These are phyloP conservation scores for Neurospora sp. DNA, from an alignment of 495 filamentous ascomycete genomes.

Conservation along the genomic window DNA sequence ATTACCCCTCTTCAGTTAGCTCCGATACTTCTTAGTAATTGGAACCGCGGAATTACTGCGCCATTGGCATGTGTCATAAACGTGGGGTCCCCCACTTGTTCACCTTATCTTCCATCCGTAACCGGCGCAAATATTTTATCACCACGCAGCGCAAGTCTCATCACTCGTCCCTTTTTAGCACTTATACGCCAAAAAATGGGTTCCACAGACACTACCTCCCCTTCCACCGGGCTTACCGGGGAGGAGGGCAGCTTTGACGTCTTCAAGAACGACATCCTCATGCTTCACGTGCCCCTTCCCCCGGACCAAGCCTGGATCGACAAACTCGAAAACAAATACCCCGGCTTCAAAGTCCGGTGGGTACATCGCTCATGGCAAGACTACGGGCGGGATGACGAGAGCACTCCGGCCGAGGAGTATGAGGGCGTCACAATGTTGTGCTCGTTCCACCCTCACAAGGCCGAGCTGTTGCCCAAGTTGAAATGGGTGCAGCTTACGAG, in stretches of 20 bases:
- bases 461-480: constrained; percentile 16
- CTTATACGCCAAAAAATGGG: background rate
- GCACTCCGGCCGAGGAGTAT: constrained; percentile 5
- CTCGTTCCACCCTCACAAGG: constrained; percentile 9
- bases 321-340: constrained; percentile 12
- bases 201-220: background rate
- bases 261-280: constrained; percentile 12
- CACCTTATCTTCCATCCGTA: background rate
- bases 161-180: background rate
- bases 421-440: constrained; percentile 22
- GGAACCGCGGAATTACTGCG: background rate
- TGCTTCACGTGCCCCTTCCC: constrained; percentile 6
- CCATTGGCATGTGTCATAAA: background rate
- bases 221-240: background rate
- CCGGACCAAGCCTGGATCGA: constrained; percentile 16
- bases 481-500: constrained; percentile 24
- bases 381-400: background rate
- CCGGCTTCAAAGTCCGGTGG: constrained; percentile 24
- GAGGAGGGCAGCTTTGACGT: background rate
- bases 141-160: background rate
- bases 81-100: background rate
- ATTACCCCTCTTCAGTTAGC: background rate
- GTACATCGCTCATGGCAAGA: background rate
- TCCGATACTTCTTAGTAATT: background rate
- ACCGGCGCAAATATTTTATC: background rate